A percentile compares a stretch with the other conserved stretches of the same genome.
Conservation (phyloP, 441 rosid species). For the Syzygium syzygioides region DNA sequence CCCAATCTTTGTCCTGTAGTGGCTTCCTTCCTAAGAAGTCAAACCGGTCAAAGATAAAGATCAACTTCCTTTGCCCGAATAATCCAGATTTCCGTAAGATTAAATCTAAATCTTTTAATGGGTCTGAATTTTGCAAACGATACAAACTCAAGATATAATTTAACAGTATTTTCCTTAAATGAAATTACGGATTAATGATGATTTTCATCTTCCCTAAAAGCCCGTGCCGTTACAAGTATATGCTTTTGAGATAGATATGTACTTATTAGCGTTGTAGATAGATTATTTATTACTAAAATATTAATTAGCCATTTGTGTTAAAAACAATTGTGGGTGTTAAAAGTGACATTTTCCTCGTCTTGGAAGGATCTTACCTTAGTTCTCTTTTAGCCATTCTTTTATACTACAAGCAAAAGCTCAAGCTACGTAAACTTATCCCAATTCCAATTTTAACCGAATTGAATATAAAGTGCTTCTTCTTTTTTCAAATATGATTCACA, state of each 20-base stretch:
- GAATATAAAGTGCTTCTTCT: not conserved
- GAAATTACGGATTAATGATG: not conserved
- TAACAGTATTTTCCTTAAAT: fast-evolving
- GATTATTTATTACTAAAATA: not conserved
- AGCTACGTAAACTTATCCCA: too few relatives aligned
- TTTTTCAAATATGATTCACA: not conserved
- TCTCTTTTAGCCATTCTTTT: not conserved
- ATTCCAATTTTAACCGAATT: not conserved
- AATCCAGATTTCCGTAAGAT: too few relatives aligned
- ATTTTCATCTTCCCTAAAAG: not conserved
- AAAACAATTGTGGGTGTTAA: not conserved
- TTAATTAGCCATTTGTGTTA: not conserved
- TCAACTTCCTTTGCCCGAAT: too few relatives aligned
- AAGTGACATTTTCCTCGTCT: not conserved
- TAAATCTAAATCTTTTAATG: too few relatives aligned
- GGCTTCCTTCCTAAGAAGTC: too few relatives aligned
- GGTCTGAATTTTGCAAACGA: too few relatives aligned
- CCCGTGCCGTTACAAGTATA: not conserved
- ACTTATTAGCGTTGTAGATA: not conserved
- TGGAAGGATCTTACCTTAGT: not conserved
- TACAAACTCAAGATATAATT: too few relatives aligned
- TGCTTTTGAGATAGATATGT: not conserved
- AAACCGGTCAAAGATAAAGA: too few relatives aligned
- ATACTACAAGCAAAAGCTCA: too few relatives aligned
- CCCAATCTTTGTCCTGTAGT: too few relatives aligned